A percentile compares a stretch with the other conserved stretches of the same genome.
phyloP scores from a whole-genome alignment of 1,139 yeast species.

The Sugiyamaella neomexicana region DNA sequence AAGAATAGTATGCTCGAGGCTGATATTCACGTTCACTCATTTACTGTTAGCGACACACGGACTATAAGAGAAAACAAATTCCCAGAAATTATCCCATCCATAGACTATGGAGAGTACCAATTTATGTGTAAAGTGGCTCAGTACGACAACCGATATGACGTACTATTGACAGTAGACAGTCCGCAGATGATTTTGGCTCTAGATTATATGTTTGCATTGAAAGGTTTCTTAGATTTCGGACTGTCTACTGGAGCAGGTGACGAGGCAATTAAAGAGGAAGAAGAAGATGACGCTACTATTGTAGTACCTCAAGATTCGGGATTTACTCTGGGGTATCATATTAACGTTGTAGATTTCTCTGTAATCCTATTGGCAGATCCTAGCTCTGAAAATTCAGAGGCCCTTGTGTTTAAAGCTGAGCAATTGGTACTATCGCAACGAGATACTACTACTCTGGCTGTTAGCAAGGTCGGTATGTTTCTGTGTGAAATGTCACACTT shows the following conservation, averaged over 20 bases:
- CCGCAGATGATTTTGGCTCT: slow-evolving; percentile 81
- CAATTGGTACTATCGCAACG: slow-evolving; percentile 74
- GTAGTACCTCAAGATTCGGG: not conserved
- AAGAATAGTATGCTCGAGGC: slow-evolving; percentile 60
- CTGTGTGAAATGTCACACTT: slow-evolving; percentile 71
- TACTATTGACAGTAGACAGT: slow-evolving; percentile 69
- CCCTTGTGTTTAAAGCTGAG: slow-evolving; percentile 84
- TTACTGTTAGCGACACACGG: slow-evolving; percentile 77
- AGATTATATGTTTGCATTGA: slow-evolving; percentile 80
- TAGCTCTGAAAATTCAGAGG: slow-evolving; percentile 67
- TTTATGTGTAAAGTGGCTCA: slow-evolving; percentile 56
- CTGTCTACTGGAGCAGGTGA: slow-evolving; percentile 28
- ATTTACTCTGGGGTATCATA: slow-evolving; percentile 45
- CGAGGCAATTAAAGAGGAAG: slow-evolving; percentile 13
- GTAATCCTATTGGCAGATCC: slow-evolving; percentile 82
- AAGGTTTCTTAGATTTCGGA: slow-evolving; percentile 57
- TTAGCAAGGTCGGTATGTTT: slow-evolving; percentile 84
- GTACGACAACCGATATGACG: slow-evolving; percentile 48
- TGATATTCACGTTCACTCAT: slow-evolving; percentile 65
- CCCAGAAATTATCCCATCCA: slow-evolving; percentile 75
- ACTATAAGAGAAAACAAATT: slow-evolving; percentile 62
- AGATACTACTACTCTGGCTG: slow-evolving; percentile 59
- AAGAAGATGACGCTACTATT: slow-evolving; percentile 19
- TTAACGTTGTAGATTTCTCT: slow-evolving; percentile 78
- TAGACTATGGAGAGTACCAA: slow-evolving; percentile 64